These are phyloP conservation scores for Trichosanthes cucumerina DNA, from an alignment of 306 rosid species.

Conservation along the genomic window DNA sequence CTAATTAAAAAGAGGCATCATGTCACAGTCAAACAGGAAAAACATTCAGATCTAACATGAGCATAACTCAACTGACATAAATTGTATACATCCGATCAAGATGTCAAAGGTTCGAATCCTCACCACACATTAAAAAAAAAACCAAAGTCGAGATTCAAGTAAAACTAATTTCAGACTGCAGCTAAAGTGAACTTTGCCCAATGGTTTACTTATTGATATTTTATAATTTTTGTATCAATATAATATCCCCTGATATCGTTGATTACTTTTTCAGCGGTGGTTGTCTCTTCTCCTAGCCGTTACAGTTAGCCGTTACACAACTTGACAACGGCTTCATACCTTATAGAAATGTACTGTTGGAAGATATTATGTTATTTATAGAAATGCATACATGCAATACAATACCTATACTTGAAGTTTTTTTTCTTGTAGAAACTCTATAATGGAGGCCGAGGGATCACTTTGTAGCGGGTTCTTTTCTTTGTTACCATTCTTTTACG, in stretches of 20 bases:
- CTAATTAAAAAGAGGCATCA: too few relatives aligned
- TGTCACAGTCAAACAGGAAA: too few relatives aligned
- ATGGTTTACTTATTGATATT: neutral
- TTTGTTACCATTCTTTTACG: neutral
- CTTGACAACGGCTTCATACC: constrained; percentile 97
- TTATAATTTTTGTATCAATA: neutral
- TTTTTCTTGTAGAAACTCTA: neutral
- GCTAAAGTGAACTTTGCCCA: neutral
- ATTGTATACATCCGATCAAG: too few relatives aligned
- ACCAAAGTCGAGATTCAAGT: neutral
- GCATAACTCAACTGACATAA: too few relatives aligned
- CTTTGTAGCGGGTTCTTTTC: neutral
- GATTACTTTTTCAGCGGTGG: constrained; percentile 63
- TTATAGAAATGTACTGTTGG: neutral
- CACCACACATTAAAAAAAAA: too few relatives aligned
- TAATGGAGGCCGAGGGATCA: neutral
- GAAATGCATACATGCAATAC: neutral
- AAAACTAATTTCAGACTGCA: neutral
- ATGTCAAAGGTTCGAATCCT: too few relatives aligned
- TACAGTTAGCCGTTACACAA: constrained; percentile 83
- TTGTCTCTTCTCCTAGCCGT: constrained; percentile 64
- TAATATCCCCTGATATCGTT: constrained; percentile 19
- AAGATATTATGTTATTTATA: neutral
- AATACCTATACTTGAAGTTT: neutral
- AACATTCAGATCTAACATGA: too few relatives aligned